Percentiles rank a stretch among this genome's conserved stretches.
Conservation (phyloP, 2,329 filamentous ascomycete species). For the Beauveria sp. region DNA sequence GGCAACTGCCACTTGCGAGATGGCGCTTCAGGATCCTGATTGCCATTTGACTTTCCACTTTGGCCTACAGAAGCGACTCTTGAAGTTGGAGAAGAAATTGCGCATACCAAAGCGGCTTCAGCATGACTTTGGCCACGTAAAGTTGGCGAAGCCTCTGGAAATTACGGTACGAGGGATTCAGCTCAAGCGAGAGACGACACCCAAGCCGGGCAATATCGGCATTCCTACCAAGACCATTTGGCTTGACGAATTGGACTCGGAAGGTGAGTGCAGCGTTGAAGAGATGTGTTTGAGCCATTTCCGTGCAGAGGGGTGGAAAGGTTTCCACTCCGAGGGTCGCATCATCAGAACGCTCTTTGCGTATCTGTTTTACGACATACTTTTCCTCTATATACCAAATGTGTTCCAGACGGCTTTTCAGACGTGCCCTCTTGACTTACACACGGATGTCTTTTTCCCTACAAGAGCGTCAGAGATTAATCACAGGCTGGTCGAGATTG, state of each 20-base stretch:
- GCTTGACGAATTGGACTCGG: constrained; percentile 67
- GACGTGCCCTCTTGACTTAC: constrained; percentile 84
- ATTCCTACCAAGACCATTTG: constrained; percentile 71
- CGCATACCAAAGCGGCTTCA: constrained; percentile 78
- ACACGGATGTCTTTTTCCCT: constrained; percentile 87
- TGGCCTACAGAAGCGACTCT: constrained; percentile 87
- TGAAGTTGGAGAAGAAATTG: constrained; percentile 79
- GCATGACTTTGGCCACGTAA: constrained; percentile 86
- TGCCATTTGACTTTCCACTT: constrained; percentile 93
- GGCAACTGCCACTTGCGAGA: constrained; percentile 74
- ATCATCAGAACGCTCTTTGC: constrained; percentile 87
- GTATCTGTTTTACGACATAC: constrained; percentile 85
- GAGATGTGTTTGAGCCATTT: constrained; percentile 90
- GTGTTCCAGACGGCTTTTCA: constrained; percentile 96
- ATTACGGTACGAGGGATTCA: constrained; percentile 71
- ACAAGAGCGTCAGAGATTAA: constrained; percentile 86
- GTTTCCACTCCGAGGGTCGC: constrained; percentile 87
- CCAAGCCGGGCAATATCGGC: constrained; percentile 31
- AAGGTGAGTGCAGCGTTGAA: constrained; percentile 78
- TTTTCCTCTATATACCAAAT: constrained; percentile 90
- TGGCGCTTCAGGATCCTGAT: constrained; percentile 75
- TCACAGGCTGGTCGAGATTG: constrained; percentile 74
- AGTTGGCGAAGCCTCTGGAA: constrained; percentile 66
- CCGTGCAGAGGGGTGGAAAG: constrained; percentile 78
- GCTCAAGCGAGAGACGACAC: constrained; percentile 52